These are phyloP conservation scores for Aspergillus sclerotioniger DNA, from an alignment of 495 filamentous ascomycete genomes.

Conservation along the genomic window DNA sequence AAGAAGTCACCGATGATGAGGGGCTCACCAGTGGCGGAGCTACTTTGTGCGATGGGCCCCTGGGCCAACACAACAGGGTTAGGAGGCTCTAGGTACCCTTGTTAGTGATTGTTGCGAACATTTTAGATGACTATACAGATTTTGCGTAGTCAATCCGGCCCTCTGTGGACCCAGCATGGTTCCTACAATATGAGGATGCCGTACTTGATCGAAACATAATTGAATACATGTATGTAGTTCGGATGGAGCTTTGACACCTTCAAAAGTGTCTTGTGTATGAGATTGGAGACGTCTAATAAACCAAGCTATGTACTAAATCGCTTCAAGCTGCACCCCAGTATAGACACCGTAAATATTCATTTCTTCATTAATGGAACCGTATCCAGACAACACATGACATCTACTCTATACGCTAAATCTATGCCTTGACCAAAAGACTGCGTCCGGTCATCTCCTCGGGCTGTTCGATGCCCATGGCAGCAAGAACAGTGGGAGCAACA, in stretches of 20 bases:
- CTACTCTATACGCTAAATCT: conserved; percentile 22
- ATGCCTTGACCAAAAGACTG: conserved; percentile 75
- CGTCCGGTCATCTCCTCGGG: conserved; percentile 89
- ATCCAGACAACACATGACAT: conserved; percentile 14
- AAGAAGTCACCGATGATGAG: background rate
- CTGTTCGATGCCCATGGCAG: conserved; percentile 83
- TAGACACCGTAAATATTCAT: conserved; percentile 23
- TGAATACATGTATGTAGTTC: no score
- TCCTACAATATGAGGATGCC: background rate
- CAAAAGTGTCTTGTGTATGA: background rate
- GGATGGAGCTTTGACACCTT: background rate
- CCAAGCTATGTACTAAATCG: background rate
- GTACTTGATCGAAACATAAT: background rate
- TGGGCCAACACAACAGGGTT: background rate
- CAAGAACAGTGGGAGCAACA: conserved; percentile 89
- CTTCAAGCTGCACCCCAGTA: background rate
- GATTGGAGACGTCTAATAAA: background rate
- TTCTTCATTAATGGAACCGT: conserved; percentile 25
- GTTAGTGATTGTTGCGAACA: background rate
- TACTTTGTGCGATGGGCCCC: background rate
- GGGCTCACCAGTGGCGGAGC: background rate
- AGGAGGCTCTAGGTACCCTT: conserved; percentile 4
- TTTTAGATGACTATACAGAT: background rate
- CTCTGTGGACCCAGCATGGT: background rate
- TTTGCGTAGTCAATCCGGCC: background rate